These are phyloP conservation scores for Hansenula sp. DNA, from an alignment of 1,139 yeast species.

Conservation along the genomic window DNA sequence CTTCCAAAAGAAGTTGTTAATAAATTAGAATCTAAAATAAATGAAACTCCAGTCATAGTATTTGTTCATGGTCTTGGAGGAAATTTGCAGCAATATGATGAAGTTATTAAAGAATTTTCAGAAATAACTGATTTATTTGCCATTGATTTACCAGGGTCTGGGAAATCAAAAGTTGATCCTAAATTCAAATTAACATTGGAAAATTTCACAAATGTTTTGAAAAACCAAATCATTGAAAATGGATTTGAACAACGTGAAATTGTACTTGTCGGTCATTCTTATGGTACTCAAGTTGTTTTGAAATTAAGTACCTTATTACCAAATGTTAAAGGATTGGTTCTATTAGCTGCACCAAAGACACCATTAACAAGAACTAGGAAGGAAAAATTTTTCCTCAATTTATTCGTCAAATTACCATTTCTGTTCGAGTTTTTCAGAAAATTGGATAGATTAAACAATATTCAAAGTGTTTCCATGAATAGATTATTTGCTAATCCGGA, in stretches of 20 bases:
- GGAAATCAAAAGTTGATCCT: conserved; percentile 37
- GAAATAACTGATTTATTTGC: conserved; percentile 53
- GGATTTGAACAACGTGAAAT: conserved; percentile 38
- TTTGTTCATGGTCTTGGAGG: conserved; percentile 74
- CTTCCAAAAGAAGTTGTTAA: neutral
- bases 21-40: conserved; percentile 7
- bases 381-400: conserved; percentile 7
- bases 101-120: conserved; percentile 53
- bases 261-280: conserved; percentile 54
- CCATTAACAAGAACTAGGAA: conserved; percentile 8
- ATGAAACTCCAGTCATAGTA: conserved; percentile 40
- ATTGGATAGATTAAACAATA: conserved; percentile 52
- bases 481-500: conserved; percentile 18
- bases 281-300: conserved; percentile 38
- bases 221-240: neutral
- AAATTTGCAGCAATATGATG: conserved; percentile 68
- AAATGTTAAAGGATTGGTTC: conserved; percentile 42
- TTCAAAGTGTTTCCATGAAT: conserved; percentile 44
- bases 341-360: conserved; percentile 48
- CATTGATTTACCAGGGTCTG: conserved; percentile 70
- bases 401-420: conserved; percentile 33
- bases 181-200: conserved; percentile 17
- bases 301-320: conserved; percentile 10
- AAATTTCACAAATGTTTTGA: conserved; percentile 11
- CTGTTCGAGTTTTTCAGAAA: conserved; percentile 45